Base-by-base conservation (phyloP, 768 basidiomycete species). In the Kwoniella botswanensis region DNA sequence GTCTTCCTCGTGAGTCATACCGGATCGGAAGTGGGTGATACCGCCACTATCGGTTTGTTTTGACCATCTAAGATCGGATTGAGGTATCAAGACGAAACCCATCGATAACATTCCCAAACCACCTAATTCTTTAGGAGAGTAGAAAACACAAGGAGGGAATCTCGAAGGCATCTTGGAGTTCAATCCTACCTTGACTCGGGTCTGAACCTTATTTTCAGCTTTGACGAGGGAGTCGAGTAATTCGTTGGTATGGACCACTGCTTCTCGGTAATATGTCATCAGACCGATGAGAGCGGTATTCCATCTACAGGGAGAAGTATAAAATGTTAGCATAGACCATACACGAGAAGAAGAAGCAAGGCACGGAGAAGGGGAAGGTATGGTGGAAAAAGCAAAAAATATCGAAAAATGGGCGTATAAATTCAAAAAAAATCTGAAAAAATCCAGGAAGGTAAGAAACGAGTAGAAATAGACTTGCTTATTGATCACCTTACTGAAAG, bases 131-230 rank as follows among this genome's bases (percentile, higher is more conserved):
- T 98, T 98, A 0, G 94, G 95, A 6, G 93, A 95, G 82, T 97
- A 96, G 87, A 94, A 96, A 9, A 95, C 77, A 43, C 72, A 71
- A 29, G 82, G 96, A 92, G 67, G 97, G 96, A 89, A 98, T 98
- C 88, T 94, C 91, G 94, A 97, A 24, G 97, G 97, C 97, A 99
- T 98, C 86, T 98, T 97, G 84, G 92, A 93, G 87, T 98, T 97
- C 76, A 97, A 82, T n/a, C 96, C 97, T 72, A 99, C 98, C 88
- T 98, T 98, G 79, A 99, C 96, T 85, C 97, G 93, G 3, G 95
- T 98, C 85, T 99, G 97, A 58, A 98, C 96, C 87, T 98, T 98
- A 88, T 98, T 98, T 86, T 99, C 96, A 1, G 95, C 94, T 85
- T 99, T 99, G 80, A 99, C 97, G 52, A 98, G 87, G 0, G 94